Conservation (phyloP, 2,329 filamentous ascomycete species). For the Cercospora sojina region DNA sequence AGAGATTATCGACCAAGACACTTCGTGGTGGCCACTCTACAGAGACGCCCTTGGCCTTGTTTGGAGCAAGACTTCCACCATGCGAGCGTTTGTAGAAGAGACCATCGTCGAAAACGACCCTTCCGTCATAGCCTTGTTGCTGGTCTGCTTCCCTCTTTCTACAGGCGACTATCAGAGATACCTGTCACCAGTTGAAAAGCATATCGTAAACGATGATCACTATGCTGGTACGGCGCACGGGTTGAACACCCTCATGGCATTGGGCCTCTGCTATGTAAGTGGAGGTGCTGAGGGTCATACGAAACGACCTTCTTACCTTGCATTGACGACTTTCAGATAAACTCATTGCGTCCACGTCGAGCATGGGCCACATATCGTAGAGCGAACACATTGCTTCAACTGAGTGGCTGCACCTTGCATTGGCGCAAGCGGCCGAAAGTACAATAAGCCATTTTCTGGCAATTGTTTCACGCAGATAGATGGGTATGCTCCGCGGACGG, state of each 20-base stretch:
- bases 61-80: conserved; percentile 6
- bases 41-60: conserved; percentile 18
- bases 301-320: not conserved
- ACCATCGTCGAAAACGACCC: conserved; percentile 7
- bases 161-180: conserved; percentile 19
- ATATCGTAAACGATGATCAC: conserved; percentile 16
- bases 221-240: conserved; percentile 19
- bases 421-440: conserved; percentile 6
- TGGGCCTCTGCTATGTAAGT: conserved; percentile 18
- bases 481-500: conserved; percentile 7
- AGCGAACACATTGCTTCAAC: conserved; percentile 20
- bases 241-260: conserved; percentile 20
- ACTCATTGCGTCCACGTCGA: conserved; percentile 17
- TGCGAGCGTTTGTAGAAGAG: conserved; percentile 11
- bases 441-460: conserved; percentile 21
- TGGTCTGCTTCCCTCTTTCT: conserved; percentile 16
- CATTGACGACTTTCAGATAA: not conserved
- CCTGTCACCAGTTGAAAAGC: conserved; percentile 19
- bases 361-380: conserved; percentile 21
- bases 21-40: conserved; percentile 23
- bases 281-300: not conserved
- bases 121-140: conserved; percentile 12
- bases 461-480: conserved; percentile 23
- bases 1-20: conserved; percentile 13
- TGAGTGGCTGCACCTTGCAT: conserved; percentile 16